Base-by-base conservation (phyloP, 1,284 basidiomycete species). In the Dichomitus squalens region DNA sequence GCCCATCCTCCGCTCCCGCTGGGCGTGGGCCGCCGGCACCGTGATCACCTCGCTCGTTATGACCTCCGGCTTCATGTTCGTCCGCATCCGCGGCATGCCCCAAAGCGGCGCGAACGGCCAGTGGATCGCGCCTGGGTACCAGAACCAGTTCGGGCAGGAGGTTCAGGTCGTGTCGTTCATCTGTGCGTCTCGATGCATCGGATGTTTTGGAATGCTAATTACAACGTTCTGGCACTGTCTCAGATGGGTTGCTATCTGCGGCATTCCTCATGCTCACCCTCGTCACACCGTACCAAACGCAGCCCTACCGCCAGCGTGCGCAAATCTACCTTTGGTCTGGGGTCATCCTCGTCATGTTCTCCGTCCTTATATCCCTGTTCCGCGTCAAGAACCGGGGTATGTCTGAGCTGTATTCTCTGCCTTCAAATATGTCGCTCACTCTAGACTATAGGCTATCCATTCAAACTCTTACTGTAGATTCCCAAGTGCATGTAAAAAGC, bases 1-100 rank as follows among this genome's bases (percentile, higher is more conserved):
- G 9, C 88, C 92, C 12, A 73, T 94, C 61, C 72, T 96, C 44
- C 77, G 84, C 66, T 92, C 81, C 63, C 86, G 87, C 59, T 95
- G 92, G 92, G 80, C 85, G 11, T 95, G 93, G 93, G 90, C 89
- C 3, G 68, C 79, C 11, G 74, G 76, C 46, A 86, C 82, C 25
- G 75, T 95, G 53, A 62, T 88, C 55, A 80, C 83, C 5, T 88
- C 88, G 36, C 80, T 96, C 33, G 75, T 93, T 66, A 95, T 96
- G 87, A 96, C 87, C 9, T 86, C 88, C 7, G 95, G 95, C 3
- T 92, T 90, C 79, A 99, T 99, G 97, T 99, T 97, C 80, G 94
- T 93, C 66, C 88, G 88, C 62, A 99, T 99, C 68, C 88, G 96
- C 61, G 82, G 82, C 48, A 84, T 85, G 55, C 95, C 95, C 2